Base-by-base conservation (phyloP, 768 basidiomycete species). In the Agaricus blazei region DNA sequence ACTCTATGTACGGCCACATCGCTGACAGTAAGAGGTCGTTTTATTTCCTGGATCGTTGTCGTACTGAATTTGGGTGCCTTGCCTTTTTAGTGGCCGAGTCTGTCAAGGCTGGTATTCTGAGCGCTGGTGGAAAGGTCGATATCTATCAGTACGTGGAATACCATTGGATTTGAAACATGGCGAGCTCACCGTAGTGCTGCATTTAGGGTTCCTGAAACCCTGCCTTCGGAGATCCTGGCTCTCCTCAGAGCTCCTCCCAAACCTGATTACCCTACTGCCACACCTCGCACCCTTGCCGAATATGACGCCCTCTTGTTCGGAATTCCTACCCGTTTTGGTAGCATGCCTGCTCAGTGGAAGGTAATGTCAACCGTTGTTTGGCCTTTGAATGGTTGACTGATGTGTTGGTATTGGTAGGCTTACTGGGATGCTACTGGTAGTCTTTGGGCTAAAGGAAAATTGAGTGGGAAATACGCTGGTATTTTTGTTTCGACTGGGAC, bases 401-500 rank as follows among this genome's bases (percentile, higher is more conserved):
- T 42, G 12, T 9, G 15, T 38, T 9, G 14, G 26, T 12, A 19
- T 19, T 19, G 19, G 46, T 31, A 86, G 85, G 66, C 77, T 0
- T 87, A 93, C 71, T 91, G 88, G 82, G 90, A 93, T 59, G 66
- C 76, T 4, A 90, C 89, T 8, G 89, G 90, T 53, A 62, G 68
- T 1, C 75, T 88, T 31, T 91, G 90, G 89, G 62, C 56, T 0
- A 23, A 53, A 0, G 84, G 90, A 23, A 73, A 69, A 1, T 73
- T 94, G 49, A 68, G 75, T 15, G 92, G 91, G 60, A 95, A 94
- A 68, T 85, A 81, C 60, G 90, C 80, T 2, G 77, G 84, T 12
- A 70, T 83, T 41, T 93, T 93, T 72, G 81, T 90, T 47, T 86
- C 85, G 26, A 85, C 87, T 1, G 86, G 77, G 0, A 72, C 76